Percentiles rank a stretch among this genome's conserved stretches.
Evolutionary conservation across 2,329 filamentous ascomycete genomes (phyloP).

Genomic region (Mariannaea elegans): DNA sequence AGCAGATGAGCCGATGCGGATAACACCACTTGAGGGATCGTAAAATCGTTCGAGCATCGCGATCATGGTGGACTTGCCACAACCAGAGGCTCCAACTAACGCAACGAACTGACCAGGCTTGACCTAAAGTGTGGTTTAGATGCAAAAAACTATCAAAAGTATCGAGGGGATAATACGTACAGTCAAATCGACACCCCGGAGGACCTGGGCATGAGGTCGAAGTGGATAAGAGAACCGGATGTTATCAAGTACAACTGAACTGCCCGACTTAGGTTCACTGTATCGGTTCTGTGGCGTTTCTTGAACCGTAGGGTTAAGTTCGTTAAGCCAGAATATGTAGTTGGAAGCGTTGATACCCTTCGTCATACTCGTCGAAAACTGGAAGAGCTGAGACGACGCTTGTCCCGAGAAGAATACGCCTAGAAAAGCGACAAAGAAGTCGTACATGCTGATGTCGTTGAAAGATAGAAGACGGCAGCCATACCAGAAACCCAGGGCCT

Average conservation of each 20-base stretch:
- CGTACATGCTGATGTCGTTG: constrained; percentile 62
- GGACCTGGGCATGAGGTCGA: constrained; percentile 50
- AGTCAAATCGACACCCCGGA: constrained; percentile 50
- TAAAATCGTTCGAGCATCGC: constrained; percentile 59
- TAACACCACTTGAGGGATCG: constrained; percentile 53
- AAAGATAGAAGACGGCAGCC: constrained; percentile 48
- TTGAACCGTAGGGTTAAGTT: constrained; percentile 51
- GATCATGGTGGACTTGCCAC: constrained; percentile 70
- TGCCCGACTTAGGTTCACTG: constrained; percentile 46
- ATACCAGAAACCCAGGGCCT: constrained; percentile 54
- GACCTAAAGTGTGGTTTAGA: constrained; percentile 40
- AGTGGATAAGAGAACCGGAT: constrained; percentile 72
- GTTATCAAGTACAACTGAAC: constrained; percentile 57
- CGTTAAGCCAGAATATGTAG: constrained; percentile 59
- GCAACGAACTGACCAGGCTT: constrained; percentile 60
- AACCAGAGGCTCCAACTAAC: constrained; percentile 62
- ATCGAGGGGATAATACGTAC: constrained; percentile 3
- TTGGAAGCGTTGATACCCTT: constrained; percentile 59
- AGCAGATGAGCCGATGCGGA: constrained; percentile 56
- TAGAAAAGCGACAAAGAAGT: constrained; percentile 60
- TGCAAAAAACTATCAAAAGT: neutral
- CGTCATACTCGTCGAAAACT: constrained; percentile 62
- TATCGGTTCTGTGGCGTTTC: constrained; percentile 52
- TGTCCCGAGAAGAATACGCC: constrained; percentile 58
- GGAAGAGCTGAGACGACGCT: constrained; percentile 51